Evolutionary conservation across 2,329 filamentous ascomycete genomes (phyloP).

Genomic region (Plenodomus lindquistii): DNA sequence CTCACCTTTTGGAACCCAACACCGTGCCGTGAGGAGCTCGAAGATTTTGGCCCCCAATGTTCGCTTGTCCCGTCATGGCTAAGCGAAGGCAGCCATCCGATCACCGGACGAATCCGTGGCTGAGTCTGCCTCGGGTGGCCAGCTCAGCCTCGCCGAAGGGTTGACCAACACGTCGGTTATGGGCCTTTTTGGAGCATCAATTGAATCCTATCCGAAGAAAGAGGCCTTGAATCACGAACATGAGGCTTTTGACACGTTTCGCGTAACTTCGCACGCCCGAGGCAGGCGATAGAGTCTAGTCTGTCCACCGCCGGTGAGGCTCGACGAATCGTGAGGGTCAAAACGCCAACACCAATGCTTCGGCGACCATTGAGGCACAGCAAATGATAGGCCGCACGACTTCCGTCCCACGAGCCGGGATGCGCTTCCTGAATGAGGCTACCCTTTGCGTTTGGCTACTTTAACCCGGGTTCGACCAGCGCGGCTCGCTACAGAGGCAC

Average conservation of each 20-base stretch:
- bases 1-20: background rate
- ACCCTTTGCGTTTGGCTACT: background rate
- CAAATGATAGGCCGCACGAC: conserved; percentile 7
- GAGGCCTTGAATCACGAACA: background rate
- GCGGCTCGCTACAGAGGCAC: conserved; percentile 11
- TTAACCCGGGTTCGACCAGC: conserved; percentile 5
- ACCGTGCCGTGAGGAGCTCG: background rate
- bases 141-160: conserved; percentile 12
- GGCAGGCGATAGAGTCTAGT: too few relatives aligned
- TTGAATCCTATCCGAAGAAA: background rate
- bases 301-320: background rate
- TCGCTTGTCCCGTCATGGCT: conserved; percentile 7
- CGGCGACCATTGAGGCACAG: background rate
- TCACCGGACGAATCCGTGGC: conserved; percentile 1
- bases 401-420: conserved; percentile 1
- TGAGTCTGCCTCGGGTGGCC: conserved; percentile 20
- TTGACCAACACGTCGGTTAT: background rate
- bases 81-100: conserved; percentile 7
- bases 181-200: background rate
- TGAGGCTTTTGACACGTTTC: background rate
- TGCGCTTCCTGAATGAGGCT: background rate
- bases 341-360: background rate
- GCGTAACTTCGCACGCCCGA: background rate
- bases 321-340: conserved; percentile 6
- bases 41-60: conserved; percentile 14